Evolutionary conservation across 2,329 filamentous ascomycete genomes (phyloP), one percentile per base, ranked within the genome.

Genomic region (Penicillium oxalicum): DNA sequence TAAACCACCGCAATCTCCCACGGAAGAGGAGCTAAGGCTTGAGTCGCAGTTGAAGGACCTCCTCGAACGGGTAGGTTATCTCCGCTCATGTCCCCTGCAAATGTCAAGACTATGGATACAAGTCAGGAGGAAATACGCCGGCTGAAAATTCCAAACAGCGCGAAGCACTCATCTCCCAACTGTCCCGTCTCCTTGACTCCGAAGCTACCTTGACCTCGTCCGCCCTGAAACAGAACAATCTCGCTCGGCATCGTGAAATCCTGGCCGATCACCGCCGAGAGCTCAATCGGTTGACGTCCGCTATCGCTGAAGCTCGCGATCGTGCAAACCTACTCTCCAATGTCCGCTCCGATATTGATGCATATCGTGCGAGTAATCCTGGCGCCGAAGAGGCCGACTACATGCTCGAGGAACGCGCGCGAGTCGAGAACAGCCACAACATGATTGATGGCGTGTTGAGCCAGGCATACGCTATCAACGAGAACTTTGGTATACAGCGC

Each of bases 401-500:
- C 75, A 96, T 98, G 91, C 79, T 98, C 27, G 86, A 88, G 61
- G 93, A 98, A 77, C 81, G 93, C 44, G 75, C 77, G 53, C 81
- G 87, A 55, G 82, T 98, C 64, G 93, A 98, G 65, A 86, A 89
- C 66, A 94, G 88, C 63, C 87, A 97, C 70, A 86, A 82, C 59
- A 84, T 95, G 76, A 86, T 89, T 41, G 93, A 98, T 68, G 87
- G 82, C 54, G 90, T 98, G 32, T 77, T 98, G 51, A 91, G 86
- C 65, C 93, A 97, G 74, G 93, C 93, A 6, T 98, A 98, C 72
- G 91, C 91, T 9, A 89, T 97, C 45, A 94, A 95, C 66, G 90
- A 97, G 73, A 91, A 78, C 68, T 97, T 98, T 67, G 78, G 81
- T 11, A 63, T 90, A 48, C 93, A 98, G 76, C 79, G 91, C 52